Conservation (phyloP, 495 filamentous ascomycete species). For the Friedmanniomyces simplex region DNA sequence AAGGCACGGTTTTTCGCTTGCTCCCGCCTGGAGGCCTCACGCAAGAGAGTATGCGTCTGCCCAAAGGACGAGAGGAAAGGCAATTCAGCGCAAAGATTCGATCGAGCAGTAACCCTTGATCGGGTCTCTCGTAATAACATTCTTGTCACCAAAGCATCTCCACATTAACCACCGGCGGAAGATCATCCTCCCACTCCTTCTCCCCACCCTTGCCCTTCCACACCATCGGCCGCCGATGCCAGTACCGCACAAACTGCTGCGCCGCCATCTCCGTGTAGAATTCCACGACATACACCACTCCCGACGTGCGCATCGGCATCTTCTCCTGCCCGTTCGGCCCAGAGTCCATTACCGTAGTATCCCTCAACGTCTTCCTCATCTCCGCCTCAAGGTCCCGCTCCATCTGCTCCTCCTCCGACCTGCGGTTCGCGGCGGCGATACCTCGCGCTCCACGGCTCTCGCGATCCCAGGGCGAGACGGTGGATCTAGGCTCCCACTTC, state of each 20-base stretch:
- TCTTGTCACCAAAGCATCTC: constrained; percentile 14
- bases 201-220: background rate
- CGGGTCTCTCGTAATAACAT: no score
- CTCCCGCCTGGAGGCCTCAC: no score
- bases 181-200: constrained; percentile 5
- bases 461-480: constrained; percentile 2
- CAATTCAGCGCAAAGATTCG: no score
- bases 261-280: constrained; percentile 25
- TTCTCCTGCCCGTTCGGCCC: background rate
- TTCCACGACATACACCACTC: constrained; percentile 23
- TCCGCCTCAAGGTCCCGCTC: background rate
- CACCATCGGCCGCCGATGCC: constrained; percentile 23
- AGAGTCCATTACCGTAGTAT: background rate
- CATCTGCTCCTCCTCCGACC: background rate
- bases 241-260: constrained; percentile 26
- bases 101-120: no score
- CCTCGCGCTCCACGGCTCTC: background rate
- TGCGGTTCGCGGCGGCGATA: background rate
- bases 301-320: constrained; percentile 1
- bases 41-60: no score
- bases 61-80: no score
- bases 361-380: background rate
- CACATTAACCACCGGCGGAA: constrained; percentile 11
- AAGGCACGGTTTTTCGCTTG: no score
- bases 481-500: constrained; percentile 7